Conservation (phyloP, 129 eudicot species). For the Escallonia rubra region DNA sequence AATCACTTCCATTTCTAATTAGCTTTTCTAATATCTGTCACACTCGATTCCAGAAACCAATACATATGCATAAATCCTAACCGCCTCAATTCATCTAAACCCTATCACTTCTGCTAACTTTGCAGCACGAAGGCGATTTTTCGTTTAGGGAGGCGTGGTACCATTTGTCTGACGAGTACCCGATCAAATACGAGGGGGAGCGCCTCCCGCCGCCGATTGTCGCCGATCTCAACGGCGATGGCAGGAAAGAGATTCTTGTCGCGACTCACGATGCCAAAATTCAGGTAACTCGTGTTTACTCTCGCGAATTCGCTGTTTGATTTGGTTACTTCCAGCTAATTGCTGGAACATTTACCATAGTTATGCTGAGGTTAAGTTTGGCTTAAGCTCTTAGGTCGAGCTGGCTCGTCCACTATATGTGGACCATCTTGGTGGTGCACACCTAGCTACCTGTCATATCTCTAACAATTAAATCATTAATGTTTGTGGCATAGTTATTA, state of each 20-base stretch:
- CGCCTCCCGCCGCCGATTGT: slow-evolving; percentile 96
- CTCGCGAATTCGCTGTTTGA: no score
- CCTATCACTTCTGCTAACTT: background rate
- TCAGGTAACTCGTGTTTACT: slow-evolving; percentile 39
- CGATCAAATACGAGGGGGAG: slow-evolving; percentile 81
- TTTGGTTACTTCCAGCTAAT: no score
- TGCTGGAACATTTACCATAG: no score
- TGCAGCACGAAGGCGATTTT: slow-evolving; percentile 91
- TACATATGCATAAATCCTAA: slow-evolving; percentile 16
- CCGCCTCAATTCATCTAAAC: background rate
- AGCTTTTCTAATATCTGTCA: background rate
- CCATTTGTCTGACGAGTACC: slow-evolving; percentile 86
- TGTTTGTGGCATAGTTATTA: no score
- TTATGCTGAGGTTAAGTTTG: no score
- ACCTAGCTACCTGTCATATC: no score
- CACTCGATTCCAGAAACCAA: background rate
- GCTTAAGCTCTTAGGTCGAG: no score
- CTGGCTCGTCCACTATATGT: no score
- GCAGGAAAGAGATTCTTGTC: slow-evolving; percentile 75
- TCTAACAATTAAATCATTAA: no score
- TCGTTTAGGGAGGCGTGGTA: slow-evolving; percentile 93
- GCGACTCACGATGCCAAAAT: slow-evolving; percentile 97
- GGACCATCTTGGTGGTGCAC: no score
- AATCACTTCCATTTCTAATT: no score
- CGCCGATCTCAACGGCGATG: slow-evolving; percentile 94